Base-by-base conservation (phyloP, 2,329 filamentous ascomycete species). In the Neobulgaria alba region DNA sequence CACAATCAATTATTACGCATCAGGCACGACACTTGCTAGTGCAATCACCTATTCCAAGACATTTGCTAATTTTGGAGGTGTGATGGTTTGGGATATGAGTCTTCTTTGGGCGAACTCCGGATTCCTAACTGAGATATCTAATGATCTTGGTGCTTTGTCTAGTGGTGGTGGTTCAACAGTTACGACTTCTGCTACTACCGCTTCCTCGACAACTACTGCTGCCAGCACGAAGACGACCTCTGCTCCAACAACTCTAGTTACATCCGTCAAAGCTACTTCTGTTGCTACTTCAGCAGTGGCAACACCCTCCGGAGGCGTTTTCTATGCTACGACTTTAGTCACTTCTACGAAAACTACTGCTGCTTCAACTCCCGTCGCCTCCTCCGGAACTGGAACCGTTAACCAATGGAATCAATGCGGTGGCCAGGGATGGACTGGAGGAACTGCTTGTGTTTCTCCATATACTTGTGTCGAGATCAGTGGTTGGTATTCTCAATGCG, bases 51-150 rank as follows among this genome's bases (percentile, higher is more conserved):
- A 74, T 52, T 66, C 62, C 33, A 70, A 71, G 60, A 57, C 61
- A 30, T 82, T 71, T 53, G 58, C 63, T 3, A 79, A 69, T 58
- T 82, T 83, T 52, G 79, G 77, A 5, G 79, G 79, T 20, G 68
- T 79, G 19, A 82, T 83, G 79, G 67, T 82, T 63, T 83, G 78
- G 79, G 79, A 84, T 58, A 73, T 73, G 61, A 73, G 66, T 20
- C 76, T 80, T 62, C 66, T 73, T 2, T 77, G 70, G 47, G 60
- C 62, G n/a, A 81, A 82, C 58, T 23, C 50, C 2, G 76, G 74
- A 1, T 79, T 77, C 56, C 61, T 81, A 8, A 34, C 41, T 29
- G 30, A 20, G 2, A 43, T 52, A 4, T 35, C 12, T 5, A 33
- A 12, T 10, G 43, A 49, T 38, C 31, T 56, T 9, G 18, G 42